These are phyloP conservation scores for Saccharum spontaneum DNA, from an alignment of 176 grass and related monocot species.

Conservation along the genomic window DNA sequence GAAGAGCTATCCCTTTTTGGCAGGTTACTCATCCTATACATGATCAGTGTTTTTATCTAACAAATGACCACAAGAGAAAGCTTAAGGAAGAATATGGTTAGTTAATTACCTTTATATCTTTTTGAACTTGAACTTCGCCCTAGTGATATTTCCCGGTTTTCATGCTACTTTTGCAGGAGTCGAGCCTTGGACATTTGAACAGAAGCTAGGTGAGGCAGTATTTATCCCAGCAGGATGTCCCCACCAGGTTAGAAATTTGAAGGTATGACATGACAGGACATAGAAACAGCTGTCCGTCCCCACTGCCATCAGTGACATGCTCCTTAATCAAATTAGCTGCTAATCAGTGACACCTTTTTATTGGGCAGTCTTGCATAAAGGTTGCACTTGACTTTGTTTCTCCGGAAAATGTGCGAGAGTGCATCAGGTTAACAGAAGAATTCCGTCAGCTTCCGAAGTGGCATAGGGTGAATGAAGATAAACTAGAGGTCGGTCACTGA, in stretches of 20 bases:
- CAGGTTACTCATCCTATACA: constrained; percentile 92
- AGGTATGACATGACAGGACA: constrained; percentile 52
- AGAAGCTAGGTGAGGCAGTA: constrained; percentile 94
- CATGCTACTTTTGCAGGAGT: constrained; percentile 46
- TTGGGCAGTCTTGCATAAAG: constrained; percentile 86
- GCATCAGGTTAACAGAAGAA: constrained; percentile 69
- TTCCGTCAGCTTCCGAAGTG: constrained; percentile 67
- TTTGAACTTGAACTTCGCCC: neutral
- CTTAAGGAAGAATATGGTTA: constrained; percentile 92
- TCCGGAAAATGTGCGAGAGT: constrained; percentile 75
- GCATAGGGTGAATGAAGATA: constrained; percentile 90
- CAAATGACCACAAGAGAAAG: constrained; percentile 68
- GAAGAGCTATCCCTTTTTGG: neutral
- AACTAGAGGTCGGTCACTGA: constrained; percentile 55
- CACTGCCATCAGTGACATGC: neutral
- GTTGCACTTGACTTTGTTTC: constrained; percentile 94
- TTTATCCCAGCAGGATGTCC: constrained; percentile 96
- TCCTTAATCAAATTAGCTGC: neutral
- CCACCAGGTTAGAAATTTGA: constrained; percentile 95
- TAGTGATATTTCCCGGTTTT: neutral
- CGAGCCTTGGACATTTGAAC: constrained; percentile 94
- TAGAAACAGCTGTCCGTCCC: neutral
- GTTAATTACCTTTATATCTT: constrained; percentile 4
- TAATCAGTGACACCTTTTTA: neutral
- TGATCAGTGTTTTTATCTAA: constrained; percentile 88